A percentile compares a stretch with the other conserved stretches of the same genome.
Conservation (phyloP, 106 monocot species). For the Triglochin maritima region DNA sequence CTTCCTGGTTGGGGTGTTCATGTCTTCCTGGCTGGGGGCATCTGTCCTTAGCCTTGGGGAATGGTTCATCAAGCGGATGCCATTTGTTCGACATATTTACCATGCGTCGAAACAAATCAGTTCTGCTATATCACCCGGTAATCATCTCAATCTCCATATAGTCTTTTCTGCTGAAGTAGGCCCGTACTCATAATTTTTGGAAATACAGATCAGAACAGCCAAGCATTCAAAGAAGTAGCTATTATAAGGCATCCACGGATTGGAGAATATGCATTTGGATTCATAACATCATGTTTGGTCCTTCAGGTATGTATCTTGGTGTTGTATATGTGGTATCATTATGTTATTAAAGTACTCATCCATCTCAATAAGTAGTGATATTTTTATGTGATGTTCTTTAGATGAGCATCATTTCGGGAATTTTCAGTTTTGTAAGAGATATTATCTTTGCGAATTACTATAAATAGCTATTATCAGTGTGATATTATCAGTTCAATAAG, state of each 20-base stretch:
- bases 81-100: conserved; percentile 86
- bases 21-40: conserved; percentile 95
- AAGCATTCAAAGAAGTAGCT: conserved; percentile 91
- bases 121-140: conserved; percentile 90
- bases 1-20: conserved; percentile 83
- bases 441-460: no score
- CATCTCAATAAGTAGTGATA: no score
- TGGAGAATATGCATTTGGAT: conserved; percentile 92
- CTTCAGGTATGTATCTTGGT: conserved; percentile 52
- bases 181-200: conserved; percentile 4
- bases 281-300: conserved; percentile 71
- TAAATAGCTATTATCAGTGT: no score
- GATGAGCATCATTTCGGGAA: no score
- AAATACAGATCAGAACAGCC: conserved; percentile 65
- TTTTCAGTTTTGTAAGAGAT: no score
- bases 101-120: conserved; percentile 94
- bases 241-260: conserved; percentile 84
- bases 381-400: no score
- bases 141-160: background rate
- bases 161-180: background rate
- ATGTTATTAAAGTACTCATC: no score
- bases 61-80: conserved; percentile 96
- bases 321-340: background rate
- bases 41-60: conserved; percentile 82
- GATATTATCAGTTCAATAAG: no score